phyloP scores from a whole-genome alignment of 108 stramenopile species.

The Hondaea fermentalgiana region DNA sequence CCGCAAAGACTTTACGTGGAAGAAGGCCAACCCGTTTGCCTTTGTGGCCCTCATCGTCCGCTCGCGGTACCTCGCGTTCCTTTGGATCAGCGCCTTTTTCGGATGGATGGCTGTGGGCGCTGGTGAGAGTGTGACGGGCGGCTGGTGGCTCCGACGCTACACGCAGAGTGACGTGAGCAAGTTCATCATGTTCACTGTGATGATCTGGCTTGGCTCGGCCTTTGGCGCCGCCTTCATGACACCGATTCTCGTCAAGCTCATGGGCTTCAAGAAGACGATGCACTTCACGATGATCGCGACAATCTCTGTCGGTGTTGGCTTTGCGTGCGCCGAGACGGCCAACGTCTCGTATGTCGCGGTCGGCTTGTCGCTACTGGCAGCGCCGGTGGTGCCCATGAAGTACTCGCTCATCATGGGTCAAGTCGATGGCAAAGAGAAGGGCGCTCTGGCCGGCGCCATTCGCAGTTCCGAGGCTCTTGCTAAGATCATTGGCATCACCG shows the following conservation, averaged over 20 bases:
- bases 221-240: background rate
- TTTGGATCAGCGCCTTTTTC: background rate
- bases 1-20: background rate
- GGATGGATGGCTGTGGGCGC: background rate
- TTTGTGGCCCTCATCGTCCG: background rate
- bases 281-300: background rate
- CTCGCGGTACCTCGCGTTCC: background rate
- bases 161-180: background rate
- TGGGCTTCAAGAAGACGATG: background rate
- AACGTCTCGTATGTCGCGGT: background rate
- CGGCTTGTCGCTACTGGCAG: background rate
- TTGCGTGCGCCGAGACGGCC: background rate
- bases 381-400: background rate
- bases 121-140: background rate
- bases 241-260: background rate
- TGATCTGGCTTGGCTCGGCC: background rate
- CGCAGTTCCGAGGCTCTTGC: background rate
- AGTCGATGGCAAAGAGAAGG: background rate
- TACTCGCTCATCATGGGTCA: background rate
- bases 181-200: background rate
- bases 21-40: conserved; percentile 1
- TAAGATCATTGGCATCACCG: background rate
- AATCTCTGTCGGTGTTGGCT: background rate
- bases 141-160: background rate
- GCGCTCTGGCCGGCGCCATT: background rate